Conservation (phyloP, 176 grass and related monocot species). For the Eremochloa ophiuroides region DNA sequence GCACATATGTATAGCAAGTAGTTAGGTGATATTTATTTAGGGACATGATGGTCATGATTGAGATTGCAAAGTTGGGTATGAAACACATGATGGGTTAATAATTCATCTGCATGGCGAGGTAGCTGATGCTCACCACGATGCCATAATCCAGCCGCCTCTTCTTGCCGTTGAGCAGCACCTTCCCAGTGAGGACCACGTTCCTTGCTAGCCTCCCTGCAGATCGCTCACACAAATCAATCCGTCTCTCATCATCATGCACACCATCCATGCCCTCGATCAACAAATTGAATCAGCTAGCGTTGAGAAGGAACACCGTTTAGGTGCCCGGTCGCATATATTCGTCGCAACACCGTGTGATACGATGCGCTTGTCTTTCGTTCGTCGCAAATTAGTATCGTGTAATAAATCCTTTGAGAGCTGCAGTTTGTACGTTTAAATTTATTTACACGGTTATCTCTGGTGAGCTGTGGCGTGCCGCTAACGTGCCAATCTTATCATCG, state of each 20-base stretch:
- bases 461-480: too few species aligned
- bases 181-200: slow-evolving; percentile 83
- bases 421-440: too few species aligned
- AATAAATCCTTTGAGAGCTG: too few species aligned
- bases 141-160: slow-evolving; percentile 92
- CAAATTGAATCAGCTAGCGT: neutral
- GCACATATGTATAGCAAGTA: neutral
- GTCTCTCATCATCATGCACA: neutral
- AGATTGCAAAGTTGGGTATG: neutral
- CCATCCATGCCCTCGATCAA: neutral
- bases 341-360: too few species aligned
- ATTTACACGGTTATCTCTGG: too few species aligned
- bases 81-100: neutral
- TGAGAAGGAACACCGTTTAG: too few species aligned
- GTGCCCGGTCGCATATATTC: too few species aligned
- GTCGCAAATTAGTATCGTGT: too few species aligned
- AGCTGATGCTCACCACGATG: slow-evolving; percentile 51
- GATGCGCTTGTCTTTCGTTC: too few species aligned
- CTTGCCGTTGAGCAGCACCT: slow-evolving; percentile 85
- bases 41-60: neutral
- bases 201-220: slow-evolving; percentile 80
- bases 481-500: too few species aligned
- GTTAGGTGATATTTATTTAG: neutral
- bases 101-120: neutral
- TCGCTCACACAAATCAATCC: neutral